Evolutionary conservation across 1,284 basidiomycete species (phyloP).

Genomic region (Volvariella volvacea): DNA sequence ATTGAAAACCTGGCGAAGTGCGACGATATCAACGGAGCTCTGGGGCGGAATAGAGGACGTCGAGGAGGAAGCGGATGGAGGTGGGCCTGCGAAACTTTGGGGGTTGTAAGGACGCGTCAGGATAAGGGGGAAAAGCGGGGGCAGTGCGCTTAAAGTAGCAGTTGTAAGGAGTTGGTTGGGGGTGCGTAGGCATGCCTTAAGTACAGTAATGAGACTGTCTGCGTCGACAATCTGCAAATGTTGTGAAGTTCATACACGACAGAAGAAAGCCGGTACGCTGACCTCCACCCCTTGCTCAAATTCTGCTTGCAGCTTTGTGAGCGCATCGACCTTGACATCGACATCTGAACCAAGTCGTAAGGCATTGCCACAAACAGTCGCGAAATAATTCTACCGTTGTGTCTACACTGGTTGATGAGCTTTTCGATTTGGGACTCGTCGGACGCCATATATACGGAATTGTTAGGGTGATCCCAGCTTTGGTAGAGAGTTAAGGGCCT

Average conservation of each 20-base stretch:
- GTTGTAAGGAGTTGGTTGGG: constrained; percentile 79
- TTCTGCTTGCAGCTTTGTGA: constrained; percentile 66
- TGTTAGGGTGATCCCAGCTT: constrained; percentile 7
- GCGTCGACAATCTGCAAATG: constrained; percentile 54
- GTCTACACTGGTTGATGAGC: constrained; percentile 63
- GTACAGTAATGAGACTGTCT: constrained; percentile 56
- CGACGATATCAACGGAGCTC: constrained; percentile 42
- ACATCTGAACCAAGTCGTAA: constrained; percentile 41
- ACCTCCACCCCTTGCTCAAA: constrained; percentile 69
- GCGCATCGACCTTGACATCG: constrained; percentile 72
- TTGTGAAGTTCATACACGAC: neutral
- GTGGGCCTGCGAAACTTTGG: constrained; percentile 25
- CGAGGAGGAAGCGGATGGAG: constrained; percentile 45
- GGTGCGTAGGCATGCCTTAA: constrained; percentile 73
- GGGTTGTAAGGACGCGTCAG: constrained; percentile 31
- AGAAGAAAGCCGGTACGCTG: no score
- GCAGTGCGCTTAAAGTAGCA: constrained; percentile 60
- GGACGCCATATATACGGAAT: constrained; percentile 38
- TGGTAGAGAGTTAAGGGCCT: no score
- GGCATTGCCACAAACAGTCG: constrained; percentile 3
- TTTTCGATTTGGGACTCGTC: constrained; percentile 49
- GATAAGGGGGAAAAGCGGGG: constrained; percentile 56
- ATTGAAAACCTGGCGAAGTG: constrained; percentile 57
- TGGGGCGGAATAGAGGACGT: constrained; percentile 35
- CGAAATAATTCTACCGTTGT: constrained; percentile 45